A percentile compares a stretch with the other conserved stretches of the same genome.
phyloP scores from a whole-genome alignment of 2,329 filamentous ascomycete species.

The Ceratocystis papillata region DNA sequence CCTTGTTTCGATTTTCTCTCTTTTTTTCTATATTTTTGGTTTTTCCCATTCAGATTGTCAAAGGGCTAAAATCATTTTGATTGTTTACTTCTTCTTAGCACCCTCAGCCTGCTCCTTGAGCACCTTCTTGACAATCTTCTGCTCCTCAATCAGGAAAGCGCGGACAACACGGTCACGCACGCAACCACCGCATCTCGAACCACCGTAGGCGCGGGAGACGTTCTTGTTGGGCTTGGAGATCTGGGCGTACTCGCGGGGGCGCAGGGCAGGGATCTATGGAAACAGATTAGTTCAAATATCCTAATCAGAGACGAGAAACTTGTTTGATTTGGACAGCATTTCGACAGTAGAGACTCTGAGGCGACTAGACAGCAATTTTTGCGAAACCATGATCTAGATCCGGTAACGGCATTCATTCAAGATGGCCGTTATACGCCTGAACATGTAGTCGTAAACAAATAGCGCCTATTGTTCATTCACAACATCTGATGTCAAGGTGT shows the following conservation, averaged over 20 bases:
- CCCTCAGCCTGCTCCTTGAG: slow-evolving; percentile 90
- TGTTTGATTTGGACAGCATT: neutral
- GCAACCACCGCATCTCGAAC: slow-evolving; percentile 96
- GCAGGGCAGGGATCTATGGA: slow-evolving; percentile 77
- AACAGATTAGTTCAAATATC: slow-evolving; percentile 5
- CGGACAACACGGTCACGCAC: slow-evolving; percentile 96
- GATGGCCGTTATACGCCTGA: neutral
- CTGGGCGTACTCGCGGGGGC: slow-evolving; percentile 92
- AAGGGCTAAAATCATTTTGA: slow-evolving; percentile 26
- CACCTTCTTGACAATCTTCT: slow-evolving; percentile 99
- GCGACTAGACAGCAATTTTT: neutral
- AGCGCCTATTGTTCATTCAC: no score
- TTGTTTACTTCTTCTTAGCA: slow-evolving; percentile 59
- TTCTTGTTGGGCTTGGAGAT: slow-evolving; percentile 99
- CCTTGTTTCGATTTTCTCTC: slow-evolving; percentile 22
- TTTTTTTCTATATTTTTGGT: slow-evolving; percentile 22
- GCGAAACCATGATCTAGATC: neutral
- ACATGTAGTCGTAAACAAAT: no score
- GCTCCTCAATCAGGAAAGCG: slow-evolving; percentile 99
- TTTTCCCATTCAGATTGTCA: slow-evolving; percentile 17
- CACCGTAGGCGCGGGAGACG: slow-evolving; percentile 95
- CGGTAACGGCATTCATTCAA: neutral
- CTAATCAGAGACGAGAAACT: neutral
- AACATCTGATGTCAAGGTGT: no score
- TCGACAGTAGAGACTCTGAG: neutral